Evolutionary conservation across 345 rosid species (phyloP).

Genomic region (Salix udensis): DNA sequence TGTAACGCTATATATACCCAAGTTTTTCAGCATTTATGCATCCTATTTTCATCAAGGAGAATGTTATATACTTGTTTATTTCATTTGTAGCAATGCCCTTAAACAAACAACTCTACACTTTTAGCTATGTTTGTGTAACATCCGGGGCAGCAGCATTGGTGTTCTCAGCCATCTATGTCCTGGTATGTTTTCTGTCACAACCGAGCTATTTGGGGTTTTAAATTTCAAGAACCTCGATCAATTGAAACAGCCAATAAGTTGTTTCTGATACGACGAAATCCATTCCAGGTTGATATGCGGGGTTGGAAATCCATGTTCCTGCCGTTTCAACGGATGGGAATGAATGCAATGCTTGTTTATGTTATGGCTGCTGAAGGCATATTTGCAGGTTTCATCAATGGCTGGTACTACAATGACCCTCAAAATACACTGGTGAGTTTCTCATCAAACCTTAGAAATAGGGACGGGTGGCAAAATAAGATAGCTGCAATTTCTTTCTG

Average conservation of each 20-base stretch:
- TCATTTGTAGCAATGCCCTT: slow-evolving; percentile 62
- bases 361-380: slow-evolving; percentile 96
- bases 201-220: background rate
- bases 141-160: slow-evolving; percentile 78
- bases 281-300: slow-evolving; percentile 61
- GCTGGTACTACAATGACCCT: slow-evolving; percentile 78
- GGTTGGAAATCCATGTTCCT: slow-evolving; percentile 42
- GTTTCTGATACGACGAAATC: background rate
- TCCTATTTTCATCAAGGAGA: background rate
- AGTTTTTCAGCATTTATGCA: background rate
- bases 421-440: slow-evolving; percentile 56
- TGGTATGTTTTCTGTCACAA: slow-evolving; percentile 43
- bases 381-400: slow-evolving; percentile 78
- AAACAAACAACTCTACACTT: slow-evolving; percentile 74
- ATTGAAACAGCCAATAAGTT: background rate
- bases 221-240: background rate
- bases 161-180: slow-evolving; percentile 57
- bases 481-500: background rate
- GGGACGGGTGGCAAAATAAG: background rate
- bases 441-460: background rate
- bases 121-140: slow-evolving; percentile 79
- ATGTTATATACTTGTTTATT: background rate
- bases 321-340: slow-evolving; percentile 83
- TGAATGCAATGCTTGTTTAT: slow-evolving; percentile 92
- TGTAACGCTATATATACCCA: background rate